Conservation (phyloP, 495 filamentous ascomycete species). For the Aspergillus mulundensis region DNA sequence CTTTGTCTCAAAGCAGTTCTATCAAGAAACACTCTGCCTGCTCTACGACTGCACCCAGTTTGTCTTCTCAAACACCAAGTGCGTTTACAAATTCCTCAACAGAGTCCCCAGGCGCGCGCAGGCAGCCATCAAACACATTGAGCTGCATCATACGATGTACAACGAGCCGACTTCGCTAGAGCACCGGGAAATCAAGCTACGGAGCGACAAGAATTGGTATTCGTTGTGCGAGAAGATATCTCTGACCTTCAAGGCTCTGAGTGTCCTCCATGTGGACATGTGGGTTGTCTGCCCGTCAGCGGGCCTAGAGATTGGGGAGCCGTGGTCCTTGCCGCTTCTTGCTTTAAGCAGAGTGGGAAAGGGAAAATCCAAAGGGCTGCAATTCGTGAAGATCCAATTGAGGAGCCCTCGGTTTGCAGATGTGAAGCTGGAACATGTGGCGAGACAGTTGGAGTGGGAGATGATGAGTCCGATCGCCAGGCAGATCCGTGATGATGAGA, state of each 20-base stretch:
- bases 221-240: slow-evolving; percentile 17
- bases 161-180: slow-evolving; percentile 18
- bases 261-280: slow-evolving; percentile 19
- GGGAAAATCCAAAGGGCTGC: background rate
- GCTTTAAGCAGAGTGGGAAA: background rate
- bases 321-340: slow-evolving; percentile 22
- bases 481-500: slow-evolving; percentile 18
- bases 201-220: slow-evolving; percentile 21
- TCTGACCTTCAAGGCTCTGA: slow-evolving; percentile 1
- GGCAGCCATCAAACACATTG: slow-evolving; percentile 19
- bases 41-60: slow-evolving; percentile 25
- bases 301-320: slow-evolving; percentile 14
- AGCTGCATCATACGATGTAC: slow-evolving; percentile 26
- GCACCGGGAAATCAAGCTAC: slow-evolving; percentile 15
- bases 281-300: slow-evolving; percentile 21
- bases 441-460: slow-evolving; percentile 13
- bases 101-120: slow-evolving; percentile 8
- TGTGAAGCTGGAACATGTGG: slow-evolving; percentile 7
- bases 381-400: slow-evolving; percentile 13
- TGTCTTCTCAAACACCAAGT: slow-evolving; percentile 17
- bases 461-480: slow-evolving; percentile 16
- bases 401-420: background rate
- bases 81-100: slow-evolving; percentile 15
- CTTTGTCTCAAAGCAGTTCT: slow-evolving; percentile 14
- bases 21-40: slow-evolving; percentile 16